Evolutionary conservation across 768 basidiomycete genomes (phyloP), one percentile per base, ranked within the genome.

Genomic region (Trametes meyenii): DNA sequence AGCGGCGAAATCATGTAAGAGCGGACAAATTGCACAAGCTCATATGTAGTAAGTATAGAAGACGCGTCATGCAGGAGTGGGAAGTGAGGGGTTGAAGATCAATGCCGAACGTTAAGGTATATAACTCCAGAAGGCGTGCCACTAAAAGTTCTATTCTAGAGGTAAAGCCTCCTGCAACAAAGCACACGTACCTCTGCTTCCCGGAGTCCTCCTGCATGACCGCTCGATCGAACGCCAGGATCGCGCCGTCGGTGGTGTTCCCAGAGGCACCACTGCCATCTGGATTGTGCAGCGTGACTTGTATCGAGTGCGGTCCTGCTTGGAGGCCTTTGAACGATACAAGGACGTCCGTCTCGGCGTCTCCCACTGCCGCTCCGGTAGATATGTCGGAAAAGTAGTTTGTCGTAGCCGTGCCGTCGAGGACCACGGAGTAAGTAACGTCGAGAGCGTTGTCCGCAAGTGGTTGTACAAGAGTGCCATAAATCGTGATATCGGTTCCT

Each of bases 401-500:
- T 24, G 67, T 72, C 17, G 67, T 67, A 12, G 71, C 53, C 5
- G 60, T 54, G 43, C 83, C 83, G 67, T 92, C 89, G 56, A 90
- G 75, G 6, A 73, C 71, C 56, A 88, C 68, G 10, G 72, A 69
- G 68, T 84, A 89, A 23, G 73, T 43, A 29, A 69, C 46, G 29
- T 58, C 56, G 42, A 36, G 50, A 23, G 24, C 49, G 50, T 61
- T 23, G 40, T 40, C 50, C 2, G 60, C 50, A 16, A 40, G 19
- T 55, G 48, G 73, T 60, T 5, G 74, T 36, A 58, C 75, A 5
- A 77, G 77, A 58, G 80, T 81, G 35, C 90, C 90, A 33, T 78
- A 66, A 29, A 91, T 76, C 62, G 83, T 76, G 39, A 90, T 83
- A 24, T 82, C 86, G 24, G 83, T 89, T 46, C 90, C 89, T 91